Evolutionary conservation across 192 early-diverging fungal genomes (phyloP).

Genomic region (Dimargaris xerosporica): DNA sequence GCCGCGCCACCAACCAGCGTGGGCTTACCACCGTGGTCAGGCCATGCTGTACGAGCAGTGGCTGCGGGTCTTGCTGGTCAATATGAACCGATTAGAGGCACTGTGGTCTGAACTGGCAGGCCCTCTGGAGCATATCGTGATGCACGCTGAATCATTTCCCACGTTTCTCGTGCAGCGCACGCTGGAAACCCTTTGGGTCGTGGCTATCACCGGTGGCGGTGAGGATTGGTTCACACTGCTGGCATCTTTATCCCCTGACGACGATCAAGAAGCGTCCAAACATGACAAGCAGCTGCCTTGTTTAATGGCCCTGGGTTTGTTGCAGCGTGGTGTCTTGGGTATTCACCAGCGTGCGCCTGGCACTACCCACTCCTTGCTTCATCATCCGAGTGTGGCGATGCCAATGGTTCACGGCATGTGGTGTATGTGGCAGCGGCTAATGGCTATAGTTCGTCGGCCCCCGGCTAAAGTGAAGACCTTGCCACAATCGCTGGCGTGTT

Average conservation of each 20-base stretch:
- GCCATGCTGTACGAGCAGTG: slow-evolving; percentile 27
- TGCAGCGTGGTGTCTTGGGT: no score
- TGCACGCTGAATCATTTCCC: slow-evolving; percentile 42
- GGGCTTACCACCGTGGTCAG: slow-evolving; percentile 20
- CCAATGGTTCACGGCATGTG: neutral
- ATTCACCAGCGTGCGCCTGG: slow-evolving; percentile 21
- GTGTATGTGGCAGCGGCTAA: slow-evolving; percentile 4
- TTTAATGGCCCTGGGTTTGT: no score
- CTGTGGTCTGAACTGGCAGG: slow-evolving; percentile 47
- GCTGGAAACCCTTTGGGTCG: slow-evolving; percentile 52
- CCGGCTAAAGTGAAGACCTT: no score
- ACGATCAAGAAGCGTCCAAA: no score
- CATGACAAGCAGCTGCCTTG: no score
- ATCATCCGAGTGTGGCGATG: neutral
- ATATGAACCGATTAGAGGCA: slow-evolving; percentile 16
- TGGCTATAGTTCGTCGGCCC: no score
- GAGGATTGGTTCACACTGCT: no score
- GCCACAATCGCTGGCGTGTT: no score
- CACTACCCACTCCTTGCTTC: slow-evolving; percentile 19
- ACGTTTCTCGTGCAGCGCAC: slow-evolving; percentile 58
- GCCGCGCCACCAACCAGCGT: slow-evolving; percentile 4
- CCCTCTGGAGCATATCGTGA: slow-evolving; percentile 57
- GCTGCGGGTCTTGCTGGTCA: slow-evolving; percentile 13
- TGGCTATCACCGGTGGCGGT: slow-evolving; percentile 26
- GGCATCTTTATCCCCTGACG: no score